phyloP scores from a whole-genome alignment of 2,329 filamentous ascomycete species.

The Pestalotiopsis sp. region DNA sequence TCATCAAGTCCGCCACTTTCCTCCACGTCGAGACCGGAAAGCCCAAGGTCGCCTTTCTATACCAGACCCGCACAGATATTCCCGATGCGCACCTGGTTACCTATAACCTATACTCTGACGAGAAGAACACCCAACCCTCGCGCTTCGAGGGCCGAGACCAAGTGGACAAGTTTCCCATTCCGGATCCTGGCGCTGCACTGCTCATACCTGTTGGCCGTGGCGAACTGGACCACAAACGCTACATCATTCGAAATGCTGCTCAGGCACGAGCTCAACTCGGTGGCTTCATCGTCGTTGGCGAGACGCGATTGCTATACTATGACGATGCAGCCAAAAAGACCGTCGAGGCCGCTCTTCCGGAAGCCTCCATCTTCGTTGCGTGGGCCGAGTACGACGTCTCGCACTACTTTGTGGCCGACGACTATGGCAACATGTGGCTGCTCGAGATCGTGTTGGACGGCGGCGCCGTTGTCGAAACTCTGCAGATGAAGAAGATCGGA shows the following conservation, averaged over 20 bases:
- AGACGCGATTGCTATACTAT: conserved; percentile 83
- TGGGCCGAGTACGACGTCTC: conserved; percentile 86
- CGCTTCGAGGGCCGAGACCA: conserved; percentile 59
- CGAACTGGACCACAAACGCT: conserved; percentile 60
- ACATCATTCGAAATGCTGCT: conserved; percentile 59
- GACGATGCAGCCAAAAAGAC: conserved; percentile 74
- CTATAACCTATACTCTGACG: conserved; percentile 61
- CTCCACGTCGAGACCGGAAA: conserved; percentile 61
- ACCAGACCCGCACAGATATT: conserved; percentile 54
- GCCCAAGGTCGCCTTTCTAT: conserved; percentile 60
- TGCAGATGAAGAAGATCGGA: conserved; percentile 69
- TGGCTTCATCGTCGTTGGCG: conserved; percentile 75
- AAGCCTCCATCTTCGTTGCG: conserved; percentile 85
- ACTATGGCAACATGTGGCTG: conserved; percentile 86
- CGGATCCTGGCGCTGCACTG: conserved; percentile 59
- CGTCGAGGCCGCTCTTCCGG: conserved; percentile 66
- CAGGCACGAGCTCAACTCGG: conserved; percentile 62
- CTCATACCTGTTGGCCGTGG: conserved; percentile 63
- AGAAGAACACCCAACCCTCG: conserved; percentile 56
- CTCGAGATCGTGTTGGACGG: conserved; percentile 71
- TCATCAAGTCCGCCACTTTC: conserved; percentile 61
- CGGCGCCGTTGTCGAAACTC: conserved; percentile 68
- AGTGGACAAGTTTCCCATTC: conserved; percentile 55
- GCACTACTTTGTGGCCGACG: conserved; percentile 86
- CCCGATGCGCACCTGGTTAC: conserved; percentile 59